A percentile compares a stretch with the other conserved stretches of the same genome.
Evolutionary conservation across 2,329 filamentous ascomycete genomes (phyloP).

Genomic region (Shiraia bambusicola): DNA sequence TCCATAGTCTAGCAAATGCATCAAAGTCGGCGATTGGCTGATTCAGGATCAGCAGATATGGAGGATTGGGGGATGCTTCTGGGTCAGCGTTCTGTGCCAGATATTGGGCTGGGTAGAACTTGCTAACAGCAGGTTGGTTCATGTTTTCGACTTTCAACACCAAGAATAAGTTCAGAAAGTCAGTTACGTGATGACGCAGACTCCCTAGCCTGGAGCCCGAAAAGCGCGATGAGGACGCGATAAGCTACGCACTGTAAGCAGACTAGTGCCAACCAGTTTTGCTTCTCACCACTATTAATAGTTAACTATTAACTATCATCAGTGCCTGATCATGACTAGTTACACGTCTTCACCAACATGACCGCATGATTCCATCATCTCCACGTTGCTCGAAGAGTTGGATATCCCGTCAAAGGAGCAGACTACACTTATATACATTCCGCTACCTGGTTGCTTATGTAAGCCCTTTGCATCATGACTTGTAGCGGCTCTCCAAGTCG

Average conservation of each 20-base stretch:
- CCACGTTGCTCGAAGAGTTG: too few relatives aligned
- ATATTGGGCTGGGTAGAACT: constrained; percentile 31
- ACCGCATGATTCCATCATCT: too few relatives aligned
- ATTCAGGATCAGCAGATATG: constrained; percentile 50
- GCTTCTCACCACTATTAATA: neutral
- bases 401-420: too few relatives aligned
- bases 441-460: too few relatives aligned
- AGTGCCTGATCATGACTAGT: too few relatives aligned
- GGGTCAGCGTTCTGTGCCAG: constrained; percentile 21
- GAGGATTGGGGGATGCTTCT: constrained; percentile 20
- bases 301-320: neutral
- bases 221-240: constrained; percentile 10
- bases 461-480: too few relatives aligned
- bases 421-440: too few relatives aligned
- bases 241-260: constrained; percentile 6
- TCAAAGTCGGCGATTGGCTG: constrained; percentile 50
- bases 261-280: constrained; percentile 5
- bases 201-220: constrained; percentile 1
- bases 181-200: constrained; percentile 1
- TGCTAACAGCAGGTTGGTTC: constrained; percentile 13
- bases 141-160: constrained; percentile 7
- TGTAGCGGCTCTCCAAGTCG: too few relatives aligned
- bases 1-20: constrained; percentile 51
- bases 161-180: neutral
- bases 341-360: too few relatives aligned